A percentile compares a stretch with the other conserved stretches of the same genome.
Conservation (phyloP, 352 stramenopile genomes). For the Peronospora tabacina region DNA sequence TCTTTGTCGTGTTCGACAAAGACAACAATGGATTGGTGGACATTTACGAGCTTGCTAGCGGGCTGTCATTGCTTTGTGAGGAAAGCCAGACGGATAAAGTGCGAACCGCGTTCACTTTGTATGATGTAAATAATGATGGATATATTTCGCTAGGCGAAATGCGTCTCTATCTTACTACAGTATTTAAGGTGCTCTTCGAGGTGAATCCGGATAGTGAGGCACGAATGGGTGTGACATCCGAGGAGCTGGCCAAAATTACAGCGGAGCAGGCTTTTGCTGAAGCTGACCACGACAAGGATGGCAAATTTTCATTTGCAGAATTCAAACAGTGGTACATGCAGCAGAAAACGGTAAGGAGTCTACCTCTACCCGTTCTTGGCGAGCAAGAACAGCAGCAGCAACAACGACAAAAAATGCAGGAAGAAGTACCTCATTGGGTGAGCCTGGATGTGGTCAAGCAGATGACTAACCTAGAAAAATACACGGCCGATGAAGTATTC, state of each 20-base stretch:
- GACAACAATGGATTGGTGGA: conserved; percentile 77
- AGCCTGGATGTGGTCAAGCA: conserved; percentile 73
- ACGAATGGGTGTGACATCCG: conserved; percentile 54
- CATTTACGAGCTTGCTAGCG: conserved; percentile 71
- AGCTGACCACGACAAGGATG: conserved; percentile 69
- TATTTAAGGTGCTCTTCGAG: conserved; percentile 86
- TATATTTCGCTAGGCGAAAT: conserved; percentile 83
- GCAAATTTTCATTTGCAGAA: conserved; percentile 75
- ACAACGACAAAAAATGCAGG: conserved; percentile 11
- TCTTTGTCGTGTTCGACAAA: conserved; percentile 78
- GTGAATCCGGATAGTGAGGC: conserved; percentile 55
- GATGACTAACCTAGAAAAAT: conserved; percentile 80
- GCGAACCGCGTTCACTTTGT: conserved; percentile 75
- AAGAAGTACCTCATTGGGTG: conserved; percentile 43
- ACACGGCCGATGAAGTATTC: conserved; percentile 76
- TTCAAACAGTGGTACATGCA: conserved; percentile 79
- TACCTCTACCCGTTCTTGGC: conserved; percentile 14
- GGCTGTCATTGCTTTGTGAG: conserved; percentile 71
- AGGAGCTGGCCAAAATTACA: conserved; percentile 69
- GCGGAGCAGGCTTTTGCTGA: conserved; percentile 74
- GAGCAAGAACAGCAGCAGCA: conserved; percentile 18
- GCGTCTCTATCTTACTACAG: conserved; percentile 70
- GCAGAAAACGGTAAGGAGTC: conserved; percentile 21
- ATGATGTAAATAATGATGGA: conserved; percentile 84
- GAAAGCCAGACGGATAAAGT: conserved; percentile 67